Evolutionary conservation across 208 protist species (phyloP), one percentile per base, ranked within the genome.

Genomic region (Acanthamoeba castellanii): DNA sequence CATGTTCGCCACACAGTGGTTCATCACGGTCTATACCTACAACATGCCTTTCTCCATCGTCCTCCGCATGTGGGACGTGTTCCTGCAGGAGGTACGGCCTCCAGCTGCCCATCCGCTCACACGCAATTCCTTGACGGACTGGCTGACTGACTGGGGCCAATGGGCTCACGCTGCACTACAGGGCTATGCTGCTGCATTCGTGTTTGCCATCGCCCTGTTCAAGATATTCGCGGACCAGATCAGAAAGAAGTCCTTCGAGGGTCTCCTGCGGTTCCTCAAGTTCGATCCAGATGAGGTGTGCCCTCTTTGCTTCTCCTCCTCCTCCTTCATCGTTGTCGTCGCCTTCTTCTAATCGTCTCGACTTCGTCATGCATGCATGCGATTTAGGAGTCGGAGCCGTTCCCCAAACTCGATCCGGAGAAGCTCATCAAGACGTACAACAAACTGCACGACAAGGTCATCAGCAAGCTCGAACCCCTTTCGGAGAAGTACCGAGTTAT

Each of bases 1-100:
- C 88, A 89, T 96, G 87, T 96, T 94, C 57, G 78, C 89, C 61
- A 64, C 90, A 32, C 95, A 94, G 61, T 96, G 95, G 95, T 96
- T 96, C 95, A 66, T 96, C 42, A 94, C 95, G 22, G 34, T 94
- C 37, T 96, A 94, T 34, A 68, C 92, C 20, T 93, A 89, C 59
- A 88, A 68, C 52, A 89, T 85, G 88, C 95, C 95, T 1, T 93
- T 94, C n/a, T 47, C 64, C 32, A 78, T 93, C n/a, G 59, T 76
- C 52, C 42, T 94, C 20, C 95, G 95, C 27, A 72, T 96, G 66
- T 76, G 32, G 89, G 95, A 96, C 32, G 52, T 89, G 27, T 91
- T 96, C 90, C 37, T 96, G 4, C 11, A 30, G 61, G 95, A 84
- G 76, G 76, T 84, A 55, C 13, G 4, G 37, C 42, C 42, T 42